Base-by-base conservation (phyloP, 208 protist species). In the Acanthamoeba sp. region DNA sequence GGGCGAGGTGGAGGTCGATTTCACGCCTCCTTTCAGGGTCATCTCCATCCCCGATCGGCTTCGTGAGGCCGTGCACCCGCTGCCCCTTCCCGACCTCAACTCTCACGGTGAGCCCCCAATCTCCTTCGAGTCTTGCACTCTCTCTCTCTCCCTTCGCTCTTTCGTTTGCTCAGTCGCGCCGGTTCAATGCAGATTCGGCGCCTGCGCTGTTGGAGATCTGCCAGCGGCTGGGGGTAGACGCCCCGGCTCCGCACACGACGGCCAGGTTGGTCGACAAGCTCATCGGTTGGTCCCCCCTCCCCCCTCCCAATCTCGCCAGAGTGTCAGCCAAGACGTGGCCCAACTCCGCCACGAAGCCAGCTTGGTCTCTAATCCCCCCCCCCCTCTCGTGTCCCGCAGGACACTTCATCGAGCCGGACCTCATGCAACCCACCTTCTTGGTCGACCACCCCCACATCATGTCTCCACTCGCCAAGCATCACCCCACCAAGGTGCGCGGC, bases 201-300 rank as follows among this genome's bases (percentile, higher is more conserved):
- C 95, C 24, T 99, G 99, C 93, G n/a, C 95, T 99, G 29, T 55
- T 97, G 4, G 96, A 99, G 24, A 90, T 99, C 12, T 99, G 98
- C 96, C 96, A 97, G 42, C 97, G 99, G 94, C 96, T 98, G 80
- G 97, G 98, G 52, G 97, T 99, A 4, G 98, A 99, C 57, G 99
- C 98, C 95, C 48, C 96, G 38, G 97, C 98, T 4, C 99, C 99
- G 32, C 96, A 97, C 91, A 99, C 99, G 0, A 98, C 97, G 10
- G 97, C 99, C 9, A 97, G 99, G 38, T 97, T 99, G 20, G 96
- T 99, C 4, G 99, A 99, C 96, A 99, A 99, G 95, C 96, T 99
- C 4, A 98, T 99, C 57, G 98, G 98, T n/a, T n/a, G n/a, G n/a
- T n/a, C n/a, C n/a, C n/a, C n/a, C n/a, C n/a, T n/a, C n/a, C n/a